Evolutionary conservation across 2,329 filamentous ascomycete genomes (phyloP).

Genomic region (Colletotrichum ledebouriae): DNA sequence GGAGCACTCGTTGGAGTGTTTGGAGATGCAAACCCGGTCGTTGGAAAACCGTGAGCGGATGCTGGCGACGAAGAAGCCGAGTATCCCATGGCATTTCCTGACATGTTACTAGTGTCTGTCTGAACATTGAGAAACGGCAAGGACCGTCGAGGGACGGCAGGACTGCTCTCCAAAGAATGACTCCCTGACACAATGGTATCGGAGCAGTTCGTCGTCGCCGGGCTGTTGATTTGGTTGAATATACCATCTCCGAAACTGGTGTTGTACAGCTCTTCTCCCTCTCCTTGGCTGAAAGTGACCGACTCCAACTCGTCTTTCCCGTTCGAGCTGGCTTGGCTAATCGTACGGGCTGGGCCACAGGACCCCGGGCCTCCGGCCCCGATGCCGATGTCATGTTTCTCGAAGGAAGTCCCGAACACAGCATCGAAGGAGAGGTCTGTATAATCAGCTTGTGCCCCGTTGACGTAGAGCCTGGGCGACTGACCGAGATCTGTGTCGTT

Average conservation of each 20-base stretch:
- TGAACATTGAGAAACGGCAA: slow-evolving; percentile 20
- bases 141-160: neutral
- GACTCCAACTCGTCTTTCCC: slow-evolving; percentile 29
- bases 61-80: slow-evolving; percentile 1
- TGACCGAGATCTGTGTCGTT: neutral
- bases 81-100: neutral
- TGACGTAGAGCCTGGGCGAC: neutral
- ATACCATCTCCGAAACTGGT: slow-evolving; percentile 4
- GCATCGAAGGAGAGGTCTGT: slow-evolving; percentile 27
- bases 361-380: neutral
- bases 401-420: slow-evolving; percentile 10
- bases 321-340: slow-evolving; percentile 32
- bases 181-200: slow-evolving; percentile 13
- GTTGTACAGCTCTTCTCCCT: slow-evolving; percentile 1
- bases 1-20: slow-evolving; percentile 15
- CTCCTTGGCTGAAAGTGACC: slow-evolving; percentile 19
- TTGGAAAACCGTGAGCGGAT: neutral
- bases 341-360: slow-evolving; percentile 2
- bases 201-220: slow-evolving; percentile 25
- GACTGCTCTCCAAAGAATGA: slow-evolving; percentile 24
- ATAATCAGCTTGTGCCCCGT: neutral
- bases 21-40: neutral
- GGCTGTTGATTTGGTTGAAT: slow-evolving; percentile 20
- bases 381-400: slow-evolving; percentile 14
- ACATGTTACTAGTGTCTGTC: neutral